These are phyloP conservation scores for Rhizopogon vulgaris DNA, from an alignment of 768 basidiomycete species.

Conservation along the genomic window DNA sequence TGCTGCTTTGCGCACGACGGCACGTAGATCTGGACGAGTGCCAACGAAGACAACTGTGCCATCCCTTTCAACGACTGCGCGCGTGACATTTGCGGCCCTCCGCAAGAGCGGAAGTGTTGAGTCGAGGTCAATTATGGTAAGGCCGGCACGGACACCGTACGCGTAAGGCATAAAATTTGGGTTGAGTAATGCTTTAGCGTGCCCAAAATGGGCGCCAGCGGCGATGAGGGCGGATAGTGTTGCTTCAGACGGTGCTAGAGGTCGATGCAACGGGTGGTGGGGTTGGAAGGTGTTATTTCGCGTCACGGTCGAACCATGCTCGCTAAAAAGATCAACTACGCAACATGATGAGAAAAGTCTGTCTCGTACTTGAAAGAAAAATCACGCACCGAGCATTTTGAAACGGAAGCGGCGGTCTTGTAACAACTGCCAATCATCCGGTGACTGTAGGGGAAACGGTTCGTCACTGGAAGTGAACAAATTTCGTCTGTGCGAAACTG, in stretches of 20 bases:
- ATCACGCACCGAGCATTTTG: conserved; percentile 45
- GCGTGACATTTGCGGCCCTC: conserved; percentile 83
- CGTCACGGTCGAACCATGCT: conserved; percentile 75
- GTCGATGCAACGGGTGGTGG: conserved; percentile 61
- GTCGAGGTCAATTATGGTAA: conserved; percentile 93
- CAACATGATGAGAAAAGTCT: conserved; percentile 7
- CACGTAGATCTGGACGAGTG: conserved; percentile 72
- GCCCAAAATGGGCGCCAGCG: conserved; percentile 91
- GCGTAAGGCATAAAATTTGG: conserved; percentile 89
- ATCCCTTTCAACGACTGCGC: conserved; percentile 71
- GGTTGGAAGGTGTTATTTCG: conserved; percentile 67
- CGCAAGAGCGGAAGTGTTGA: conserved; percentile 88
- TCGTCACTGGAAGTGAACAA: not conserved
- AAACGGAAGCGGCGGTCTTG: conserved; percentile 53
- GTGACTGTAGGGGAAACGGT: conserved; percentile 34
- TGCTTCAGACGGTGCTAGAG: conserved; percentile 50
- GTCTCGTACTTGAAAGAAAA: conserved; percentile 10
- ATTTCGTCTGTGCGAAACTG: not conserved
- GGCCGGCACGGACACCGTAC: conserved; percentile 83
- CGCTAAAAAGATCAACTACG: conserved; percentile 54
- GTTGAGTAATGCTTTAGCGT: conserved; percentile 77
- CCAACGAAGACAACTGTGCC: conserved; percentile 90
- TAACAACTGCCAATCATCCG: conserved; percentile 60
- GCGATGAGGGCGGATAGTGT: conserved; percentile 90
- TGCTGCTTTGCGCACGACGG: conserved; percentile 72